Evolutionary conservation across 2,329 filamentous ascomycete species (phyloP), one percentile per base, ranked within the genome.

Genomic region (Aureobasidium musti): DNA sequence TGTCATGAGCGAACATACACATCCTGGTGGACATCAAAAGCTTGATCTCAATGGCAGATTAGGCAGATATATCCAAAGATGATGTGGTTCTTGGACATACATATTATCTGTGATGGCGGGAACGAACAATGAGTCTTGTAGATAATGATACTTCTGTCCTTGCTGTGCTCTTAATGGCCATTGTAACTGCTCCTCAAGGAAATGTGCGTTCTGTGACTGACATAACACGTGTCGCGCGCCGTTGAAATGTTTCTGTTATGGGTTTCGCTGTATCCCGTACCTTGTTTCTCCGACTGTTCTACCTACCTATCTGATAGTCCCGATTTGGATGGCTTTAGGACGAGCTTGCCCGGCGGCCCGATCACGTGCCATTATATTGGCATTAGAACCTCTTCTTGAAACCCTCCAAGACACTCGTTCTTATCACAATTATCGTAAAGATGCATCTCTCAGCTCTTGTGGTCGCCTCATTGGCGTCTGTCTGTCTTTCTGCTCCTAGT

Each of bases 361-460:
- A 17, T 39, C 49, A 52, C 49, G 49, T 52, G 49, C 49, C 14
- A 33, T 52, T 33, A 52, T 52, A 52, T 30, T 52, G 26, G 49
- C 49, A 30, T 5, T 17, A 39, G 13, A 17, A 52, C 49, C 49
- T 52, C 49, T 45, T 45, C 8, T 14, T 52, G 49, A 19, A 7
- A n/a, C 14, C 26, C 3, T 37, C 50, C 5, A n/a, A n/a, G 28
- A 28, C 11, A 5, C 11, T 50, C 30, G 52, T 17, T 19, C 14
- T 37, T 3, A 30, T 33, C 21, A 26, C 21, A n/a, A 28, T 37
- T 37, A 45, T 8, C 17, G 23, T 41, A 19, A 37, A 1, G 5
- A 56, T 65, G 50, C 30, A 57, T 37, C 26, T 65, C 21, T 65
- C 63, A 28, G 33, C 26, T 33, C 30, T 65, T 30, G 50, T 56